Evolutionary conservation across 2,329 filamentous ascomycete species (phyloP), one percentile per base, ranked within the genome.

Genomic region (Chaetomium globosum): DNA sequence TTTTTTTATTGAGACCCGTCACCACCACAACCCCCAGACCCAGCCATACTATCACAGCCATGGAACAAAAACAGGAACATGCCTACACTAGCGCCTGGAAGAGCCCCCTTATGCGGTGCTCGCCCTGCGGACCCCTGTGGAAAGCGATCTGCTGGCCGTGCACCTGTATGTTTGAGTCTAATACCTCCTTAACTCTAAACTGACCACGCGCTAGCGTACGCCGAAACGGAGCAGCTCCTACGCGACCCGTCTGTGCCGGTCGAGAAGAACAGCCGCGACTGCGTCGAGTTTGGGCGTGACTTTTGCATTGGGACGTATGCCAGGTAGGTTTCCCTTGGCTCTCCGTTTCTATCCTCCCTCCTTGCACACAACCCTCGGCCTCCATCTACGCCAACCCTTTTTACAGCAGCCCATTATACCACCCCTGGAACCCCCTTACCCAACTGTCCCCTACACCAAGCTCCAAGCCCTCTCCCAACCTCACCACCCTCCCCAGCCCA

Each of bases 191-290:
- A 52, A 52, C 49, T 52, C 23, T 28, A 30, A 52, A 23, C 46
- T 52, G 9, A 52, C 49, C 49, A 52, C 49, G 9, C 26, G 1
- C 28, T 28, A 46, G 33, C 9, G 21, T 46, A 28, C 26, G 36
- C 16, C 21, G 36, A 46, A 7, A 58, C 33, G 13, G 56, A 43
- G 13, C 56, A 59, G 43, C 56, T 16, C 28, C 39, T 59, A 8
- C 56, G 43, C 5, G 56, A 59, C 39, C 56, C 56, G 1, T 49
- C 56, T 6, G 56, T 59, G 10, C 39, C 39, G 4, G 23, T 26
- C 55, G 55, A 57, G 39, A 43, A 57, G 33, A 28, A 31, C 39
- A 49, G 26, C 56, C 9, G 21, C 1, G 56, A 59, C 36, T 59
- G 56, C 39, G 19, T 30, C 26, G 39, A 59, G 31, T 59, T 48